These are phyloP conservation scores for Fusarium drepaniforme DNA, from an alignment of 2,329 filamentous ascomycete species.

Conservation along the genomic window DNA sequence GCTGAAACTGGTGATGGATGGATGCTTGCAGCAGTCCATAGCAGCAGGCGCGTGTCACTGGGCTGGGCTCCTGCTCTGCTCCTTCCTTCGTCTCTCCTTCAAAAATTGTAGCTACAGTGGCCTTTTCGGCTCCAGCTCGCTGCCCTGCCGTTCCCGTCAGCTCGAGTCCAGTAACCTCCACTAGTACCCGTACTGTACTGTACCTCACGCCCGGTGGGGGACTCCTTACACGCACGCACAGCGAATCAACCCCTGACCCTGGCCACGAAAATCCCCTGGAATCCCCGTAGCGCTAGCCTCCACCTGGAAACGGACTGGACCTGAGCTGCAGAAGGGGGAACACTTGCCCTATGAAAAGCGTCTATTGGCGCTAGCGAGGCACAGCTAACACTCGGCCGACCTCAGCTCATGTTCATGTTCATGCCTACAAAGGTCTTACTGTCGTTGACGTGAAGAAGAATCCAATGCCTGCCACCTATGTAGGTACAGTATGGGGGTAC, in stretches of 20 bases:
- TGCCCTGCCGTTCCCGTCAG: constrained; percentile 22
- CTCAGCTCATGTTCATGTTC: constrained; percentile 28
- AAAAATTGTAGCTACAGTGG: constrained; percentile 55
- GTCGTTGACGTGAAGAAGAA: neutral
- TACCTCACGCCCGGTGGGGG: neutral
- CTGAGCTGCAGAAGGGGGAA: constrained; percentile 25
- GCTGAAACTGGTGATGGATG: constrained; percentile 33
- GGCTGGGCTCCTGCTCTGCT: neutral
- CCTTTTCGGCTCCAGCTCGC: constrained; percentile 44
- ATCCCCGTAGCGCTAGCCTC: constrained; percentile 26
- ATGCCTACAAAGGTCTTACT: constrained; percentile 12
- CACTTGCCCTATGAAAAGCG: constrained; percentile 26
- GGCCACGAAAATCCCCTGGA: constrained; percentile 34
- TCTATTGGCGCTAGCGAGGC: constrained; percentile 20
- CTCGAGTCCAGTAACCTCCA: neutral
- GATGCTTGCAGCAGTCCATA: constrained; percentile 24
- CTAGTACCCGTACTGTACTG: neutral
- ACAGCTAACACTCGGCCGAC: constrained; percentile 9
- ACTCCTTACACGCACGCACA: constrained; percentile 20
- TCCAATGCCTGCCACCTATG: neutral
- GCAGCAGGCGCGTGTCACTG: constrained; percentile 30
- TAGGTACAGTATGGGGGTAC: neutral
- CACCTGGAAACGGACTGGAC: constrained; percentile 12
- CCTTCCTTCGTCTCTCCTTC: neutral
- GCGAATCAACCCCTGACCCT: constrained; percentile 39